Evolutionary conservation across 1,284 basidiomycete species (phyloP).

Genomic region (Neolentinus lepideus): DNA sequence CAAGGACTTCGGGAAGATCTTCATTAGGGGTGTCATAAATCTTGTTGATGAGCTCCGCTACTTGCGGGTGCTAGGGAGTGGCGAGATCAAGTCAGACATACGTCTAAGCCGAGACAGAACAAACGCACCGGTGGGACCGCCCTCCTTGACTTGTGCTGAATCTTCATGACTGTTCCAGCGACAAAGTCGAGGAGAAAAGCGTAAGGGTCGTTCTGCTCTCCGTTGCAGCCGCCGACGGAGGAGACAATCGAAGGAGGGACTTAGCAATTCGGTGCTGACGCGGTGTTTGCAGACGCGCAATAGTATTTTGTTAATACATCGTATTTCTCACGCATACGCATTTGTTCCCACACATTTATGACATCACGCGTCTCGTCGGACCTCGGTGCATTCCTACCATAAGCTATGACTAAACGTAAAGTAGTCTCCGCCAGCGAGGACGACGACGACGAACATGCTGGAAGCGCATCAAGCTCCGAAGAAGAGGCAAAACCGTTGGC

Average conservation of each 20-base stretch:
- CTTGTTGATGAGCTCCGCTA: conserved; percentile 66
- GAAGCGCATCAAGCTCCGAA: conserved; percentile 7
- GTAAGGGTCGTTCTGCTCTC: background rate
- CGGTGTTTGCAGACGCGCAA: conserved; percentile 11
- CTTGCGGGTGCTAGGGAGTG: conserved; percentile 58
- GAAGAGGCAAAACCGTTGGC: conserved; percentile 9
- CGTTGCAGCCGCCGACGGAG: background rate
- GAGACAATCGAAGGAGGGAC: background rate
- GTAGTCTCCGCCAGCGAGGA: conserved; percentile 17
- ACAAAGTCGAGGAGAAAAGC: conserved; percentile 33
- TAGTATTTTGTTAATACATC: background rate
- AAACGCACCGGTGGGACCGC: conserved; percentile 59
- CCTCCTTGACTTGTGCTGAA: conserved; percentile 73
- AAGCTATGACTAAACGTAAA: conserved; percentile 31
- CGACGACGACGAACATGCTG: conserved; percentile 18
- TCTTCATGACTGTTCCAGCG: conserved; percentile 61
- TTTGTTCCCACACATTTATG: background rate
- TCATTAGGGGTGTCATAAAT: conserved; percentile 60
- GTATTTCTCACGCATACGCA: conserved; percentile 14
- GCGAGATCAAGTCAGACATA: conserved; percentile 10
- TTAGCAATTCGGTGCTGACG: conserved; percentile 17
- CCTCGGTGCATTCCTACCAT: background rate
- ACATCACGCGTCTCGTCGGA: background rate
- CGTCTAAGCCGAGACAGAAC: conserved; percentile 10
- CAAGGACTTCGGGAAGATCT: conserved; percentile 57